These are phyloP conservation scores for Penicillium cataractarum DNA, from an alignment of 495 filamentous ascomycete species.

Conservation along the genomic window DNA sequence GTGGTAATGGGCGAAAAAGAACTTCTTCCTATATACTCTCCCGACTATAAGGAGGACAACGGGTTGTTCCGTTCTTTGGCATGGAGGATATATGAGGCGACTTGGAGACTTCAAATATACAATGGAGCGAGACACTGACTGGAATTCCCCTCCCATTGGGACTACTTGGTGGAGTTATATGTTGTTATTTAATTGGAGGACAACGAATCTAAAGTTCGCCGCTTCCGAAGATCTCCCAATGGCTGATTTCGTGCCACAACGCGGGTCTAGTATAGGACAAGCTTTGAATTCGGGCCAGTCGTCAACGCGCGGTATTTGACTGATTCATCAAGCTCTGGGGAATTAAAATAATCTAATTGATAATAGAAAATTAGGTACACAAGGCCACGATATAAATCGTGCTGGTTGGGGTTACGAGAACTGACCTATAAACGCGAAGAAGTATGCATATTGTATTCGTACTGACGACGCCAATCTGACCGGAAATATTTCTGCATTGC, in stretches of 20 bases:
- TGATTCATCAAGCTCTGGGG: neutral
- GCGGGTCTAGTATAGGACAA: neutral
- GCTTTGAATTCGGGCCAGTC: constrained; percentile 14
- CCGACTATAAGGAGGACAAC: too few species aligned
- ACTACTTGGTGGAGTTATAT: neutral
- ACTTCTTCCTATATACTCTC: neutral
- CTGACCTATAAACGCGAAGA: too few species aligned
- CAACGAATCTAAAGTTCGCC: neutral
- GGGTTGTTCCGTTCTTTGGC: neutral
- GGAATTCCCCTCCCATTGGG: neutral
- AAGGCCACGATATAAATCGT: too few species aligned
- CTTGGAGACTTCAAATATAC: neutral
- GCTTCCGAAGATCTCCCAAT: constrained; percentile 23
- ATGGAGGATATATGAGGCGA: neutral
- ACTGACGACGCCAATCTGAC: too few species aligned
- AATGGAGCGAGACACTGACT: neutral
- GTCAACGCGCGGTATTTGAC: neutral
- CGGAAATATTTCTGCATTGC: neutral
- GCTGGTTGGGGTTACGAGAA: too few species aligned
- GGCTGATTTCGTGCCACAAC: constrained; percentile 22
- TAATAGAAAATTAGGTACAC: neutral
- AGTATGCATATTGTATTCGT: too few species aligned
- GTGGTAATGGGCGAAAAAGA: neutral
- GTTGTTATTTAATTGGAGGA: neutral
- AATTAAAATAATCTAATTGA: neutral